These are phyloP conservation scores for Rhinocladiella mackenziei DNA, from an alignment of 2,329 filamentous ascomycete species.

Conservation along the genomic window DNA sequence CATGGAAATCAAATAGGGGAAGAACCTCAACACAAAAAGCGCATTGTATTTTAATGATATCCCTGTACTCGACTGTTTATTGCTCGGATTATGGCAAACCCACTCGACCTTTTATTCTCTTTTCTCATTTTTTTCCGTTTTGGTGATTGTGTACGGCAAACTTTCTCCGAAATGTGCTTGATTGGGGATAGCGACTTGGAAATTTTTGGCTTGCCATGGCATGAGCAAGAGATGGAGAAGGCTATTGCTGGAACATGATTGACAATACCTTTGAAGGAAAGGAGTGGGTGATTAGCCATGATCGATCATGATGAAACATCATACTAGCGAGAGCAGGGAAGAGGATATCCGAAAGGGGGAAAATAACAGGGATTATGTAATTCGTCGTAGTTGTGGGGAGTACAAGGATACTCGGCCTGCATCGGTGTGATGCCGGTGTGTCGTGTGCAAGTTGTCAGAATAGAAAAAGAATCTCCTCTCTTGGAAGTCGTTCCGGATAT, in stretches of 20 bases:
- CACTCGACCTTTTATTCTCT: slow-evolving; percentile 4
- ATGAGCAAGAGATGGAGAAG: slow-evolving; percentile 2
- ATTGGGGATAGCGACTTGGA: slow-evolving; percentile 2
- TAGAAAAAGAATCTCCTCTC: too few relatives aligned
- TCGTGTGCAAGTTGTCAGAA: too few relatives aligned
- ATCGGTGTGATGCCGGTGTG: too few relatives aligned
- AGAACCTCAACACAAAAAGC: slow-evolving; percentile 11
- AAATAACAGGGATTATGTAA: too few relatives aligned
- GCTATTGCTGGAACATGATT: slow-evolving; percentile 13
- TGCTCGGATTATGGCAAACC: slow-evolving; percentile 2
- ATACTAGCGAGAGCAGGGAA: neutral
- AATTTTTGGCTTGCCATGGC: too few relatives aligned
- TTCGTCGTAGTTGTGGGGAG: too few relatives aligned
- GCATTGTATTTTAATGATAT: slow-evolving; percentile 31
- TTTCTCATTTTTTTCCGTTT: too few relatives aligned
- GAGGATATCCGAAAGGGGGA: neutral
- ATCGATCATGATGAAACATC: slow-evolving; percentile 6
- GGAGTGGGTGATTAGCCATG: neutral
- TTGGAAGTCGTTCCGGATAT: too few relatives aligned
- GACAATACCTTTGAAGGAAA: slow-evolving; percentile 2
- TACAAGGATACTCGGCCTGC: too few relatives aligned
- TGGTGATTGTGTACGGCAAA: slow-evolving; percentile 12
- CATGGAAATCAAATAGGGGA: slow-evolving; percentile 2
- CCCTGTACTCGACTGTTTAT: slow-evolving; percentile 26
- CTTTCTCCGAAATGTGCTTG: slow-evolving; percentile 9